Evolutionary conservation across 176 grass and related monocot genomes (phyloP).

Genomic region (Otatea glauca): DNA sequence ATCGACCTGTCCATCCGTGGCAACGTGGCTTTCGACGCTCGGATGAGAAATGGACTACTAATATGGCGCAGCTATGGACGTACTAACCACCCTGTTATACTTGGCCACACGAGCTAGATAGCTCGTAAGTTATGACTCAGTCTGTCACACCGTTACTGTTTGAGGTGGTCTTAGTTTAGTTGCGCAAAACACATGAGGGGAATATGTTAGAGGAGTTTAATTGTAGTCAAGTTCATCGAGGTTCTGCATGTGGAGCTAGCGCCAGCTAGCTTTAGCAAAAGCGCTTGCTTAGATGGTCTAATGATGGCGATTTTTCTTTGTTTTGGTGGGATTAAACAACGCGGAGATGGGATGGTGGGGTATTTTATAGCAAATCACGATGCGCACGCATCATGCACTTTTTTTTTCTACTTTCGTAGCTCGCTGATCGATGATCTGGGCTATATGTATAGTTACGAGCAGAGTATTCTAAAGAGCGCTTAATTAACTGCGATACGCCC

Average conservation of each 20-base stretch:
- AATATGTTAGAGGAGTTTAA: background rate
- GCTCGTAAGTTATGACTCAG: background rate
- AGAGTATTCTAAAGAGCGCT: background rate
- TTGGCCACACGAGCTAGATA: slow-evolving; percentile 1
- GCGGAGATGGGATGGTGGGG: background rate
- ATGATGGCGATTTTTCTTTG: background rate
- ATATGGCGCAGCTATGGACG: slow-evolving; percentile 12
- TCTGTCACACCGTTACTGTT: background rate
- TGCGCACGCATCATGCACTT: background rate
- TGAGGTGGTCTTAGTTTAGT: slow-evolving; percentile 49
- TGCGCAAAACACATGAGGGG: slow-evolving; percentile 28
- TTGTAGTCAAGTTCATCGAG: background rate
- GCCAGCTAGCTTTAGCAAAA: slow-evolving; percentile 16
- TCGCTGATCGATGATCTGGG: slow-evolving; percentile 12
- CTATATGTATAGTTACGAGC: slow-evolving; percentile 6
- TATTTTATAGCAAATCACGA: background rate
- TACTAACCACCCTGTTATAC: background rate
- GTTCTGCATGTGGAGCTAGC: slow-evolving; percentile 4
- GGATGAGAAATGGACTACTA: background rate
- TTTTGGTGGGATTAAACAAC: background rate
- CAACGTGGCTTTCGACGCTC: slow-evolving; percentile 29
- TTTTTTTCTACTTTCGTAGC: background rate
- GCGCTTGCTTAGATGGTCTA: background rate
- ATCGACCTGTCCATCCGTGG: background rate
- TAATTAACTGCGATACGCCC: background rate